These are phyloP conservation scores for Tylopilus sp. DNA, from an alignment of 768 basidiomycete genomes.

Conservation along the genomic window DNA sequence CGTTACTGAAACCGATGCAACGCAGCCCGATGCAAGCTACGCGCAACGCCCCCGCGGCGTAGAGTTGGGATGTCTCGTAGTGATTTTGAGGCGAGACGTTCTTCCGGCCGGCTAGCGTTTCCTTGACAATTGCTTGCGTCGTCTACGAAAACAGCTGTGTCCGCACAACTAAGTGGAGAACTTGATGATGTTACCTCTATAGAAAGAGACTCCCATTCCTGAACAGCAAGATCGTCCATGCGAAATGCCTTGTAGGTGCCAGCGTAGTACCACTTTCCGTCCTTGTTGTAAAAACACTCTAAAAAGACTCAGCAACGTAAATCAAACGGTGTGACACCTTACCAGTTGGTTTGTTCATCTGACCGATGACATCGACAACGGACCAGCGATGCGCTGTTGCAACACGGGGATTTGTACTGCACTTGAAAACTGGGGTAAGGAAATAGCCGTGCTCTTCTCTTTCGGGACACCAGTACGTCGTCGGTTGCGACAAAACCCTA, in stretches of 20 bases:
- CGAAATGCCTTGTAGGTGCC: constrained; percentile 69
- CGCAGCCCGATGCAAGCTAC: constrained; percentile 72
- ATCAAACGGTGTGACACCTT: constrained; percentile 1
- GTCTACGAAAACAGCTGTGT: constrained; percentile 42
- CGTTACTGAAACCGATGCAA: constrained; percentile 72
- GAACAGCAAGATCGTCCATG: constrained; percentile 59
- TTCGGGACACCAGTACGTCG: constrained; percentile 77
- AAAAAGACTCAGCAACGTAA: background rate
- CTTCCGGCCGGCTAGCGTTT: constrained; percentile 67
- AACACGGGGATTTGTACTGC: constrained; percentile 74
- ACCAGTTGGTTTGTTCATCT: constrained; percentile 65
- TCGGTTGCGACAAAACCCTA: constrained; percentile 61
- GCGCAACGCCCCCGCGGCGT: constrained; percentile 66
- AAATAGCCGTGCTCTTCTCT: constrained; percentile 82
- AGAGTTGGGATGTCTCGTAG: constrained; percentile 73
- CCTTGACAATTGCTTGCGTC: constrained; percentile 61
- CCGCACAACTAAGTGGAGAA: background rate
- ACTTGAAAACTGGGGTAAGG: constrained; percentile 71
- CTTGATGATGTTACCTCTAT: constrained; percentile 45
- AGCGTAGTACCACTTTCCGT: constrained; percentile 81
- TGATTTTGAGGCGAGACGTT: constrained; percentile 75
- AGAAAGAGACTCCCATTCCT: constrained; percentile 68
- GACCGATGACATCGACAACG: constrained; percentile 56
- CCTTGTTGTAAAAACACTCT: constrained; percentile 84
- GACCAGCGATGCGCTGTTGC: constrained; percentile 75